A percentile compares a stretch with the other conserved stretches of the same genome.
These are phyloP conservation scores for Rosellinia necatrix DNA, from an alignment of 2,329 filamentous ascomycete genomes.

Conservation along the genomic window DNA sequence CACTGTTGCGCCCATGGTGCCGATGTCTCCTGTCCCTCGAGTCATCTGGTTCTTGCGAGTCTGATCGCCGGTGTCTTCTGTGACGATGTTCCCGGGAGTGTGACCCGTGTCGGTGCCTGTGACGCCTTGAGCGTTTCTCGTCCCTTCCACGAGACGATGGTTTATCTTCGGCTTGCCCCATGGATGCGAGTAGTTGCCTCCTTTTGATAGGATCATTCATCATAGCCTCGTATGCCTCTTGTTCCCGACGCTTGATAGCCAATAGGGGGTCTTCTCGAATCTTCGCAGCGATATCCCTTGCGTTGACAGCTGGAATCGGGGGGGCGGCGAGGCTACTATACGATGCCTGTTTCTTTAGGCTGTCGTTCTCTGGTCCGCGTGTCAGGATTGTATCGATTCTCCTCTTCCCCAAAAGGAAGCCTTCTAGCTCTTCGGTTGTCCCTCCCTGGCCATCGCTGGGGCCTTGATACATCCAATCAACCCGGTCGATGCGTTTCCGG, in stretches of 20 bases:
- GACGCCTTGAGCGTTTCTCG: constrained; percentile 50
- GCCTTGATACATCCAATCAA: constrained; percentile 98
- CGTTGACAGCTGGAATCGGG: constrained; percentile 68
- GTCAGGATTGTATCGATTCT: constrained; percentile 83
- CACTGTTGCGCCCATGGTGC: constrained; percentile 52
- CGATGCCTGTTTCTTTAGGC: constrained; percentile 74
- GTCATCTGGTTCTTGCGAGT: constrained; percentile 46
- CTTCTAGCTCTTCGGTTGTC: constrained; percentile 87
- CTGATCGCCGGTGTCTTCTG: constrained; percentile 49
- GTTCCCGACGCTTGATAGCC: constrained; percentile 91
- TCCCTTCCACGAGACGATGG: constrained; percentile 46
- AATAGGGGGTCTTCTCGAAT: constrained; percentile 89
- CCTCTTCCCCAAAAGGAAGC: constrained; percentile 89
- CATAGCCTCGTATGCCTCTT: constrained; percentile 77
- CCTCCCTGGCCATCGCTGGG: constrained; percentile 77
- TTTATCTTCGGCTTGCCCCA: constrained; percentile 58
- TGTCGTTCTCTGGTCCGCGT: constrained; percentile 80
- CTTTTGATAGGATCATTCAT: constrained; percentile 76
- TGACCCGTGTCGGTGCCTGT: constrained; percentile 44
- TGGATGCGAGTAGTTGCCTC: constrained; percentile 67
- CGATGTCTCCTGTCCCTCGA: constrained; percentile 46
- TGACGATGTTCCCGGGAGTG: constrained; percentile 43
- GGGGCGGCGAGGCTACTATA: constrained; percentile 64
- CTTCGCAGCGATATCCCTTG: constrained; percentile 82
- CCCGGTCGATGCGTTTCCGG: constrained; percentile 76